A percentile compares a stretch with the other conserved stretches of the same genome.
Conservation (phyloP, 768 basidiomycete species). For the Lactarius hatsudake region DNA sequence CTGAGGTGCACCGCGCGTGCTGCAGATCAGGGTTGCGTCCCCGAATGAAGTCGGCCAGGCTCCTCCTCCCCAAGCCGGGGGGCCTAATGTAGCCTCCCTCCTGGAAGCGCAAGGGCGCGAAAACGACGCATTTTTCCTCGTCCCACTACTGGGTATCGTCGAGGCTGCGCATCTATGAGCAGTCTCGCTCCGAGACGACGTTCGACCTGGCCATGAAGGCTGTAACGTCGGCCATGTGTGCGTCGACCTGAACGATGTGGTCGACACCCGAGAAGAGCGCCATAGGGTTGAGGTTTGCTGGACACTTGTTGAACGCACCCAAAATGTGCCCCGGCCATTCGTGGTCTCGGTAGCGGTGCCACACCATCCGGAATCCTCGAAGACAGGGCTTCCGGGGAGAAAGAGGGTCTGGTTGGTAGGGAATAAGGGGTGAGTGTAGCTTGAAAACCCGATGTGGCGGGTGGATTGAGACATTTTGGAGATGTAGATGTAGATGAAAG, state of each 20-base stretch:
- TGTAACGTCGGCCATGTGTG: neutral
- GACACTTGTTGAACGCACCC: neutral
- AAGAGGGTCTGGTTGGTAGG: neutral
- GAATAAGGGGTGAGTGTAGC: neutral
- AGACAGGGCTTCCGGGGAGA: neutral
- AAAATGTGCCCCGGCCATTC: neutral
- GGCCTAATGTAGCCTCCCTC: neutral
- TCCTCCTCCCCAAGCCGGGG: neutral
- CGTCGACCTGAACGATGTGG: neutral
- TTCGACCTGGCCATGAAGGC: neutral
- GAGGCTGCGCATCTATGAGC: too few species aligned
- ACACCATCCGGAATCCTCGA: conserved; percentile 2
- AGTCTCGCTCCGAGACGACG: neutral
- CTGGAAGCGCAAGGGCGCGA: neutral
- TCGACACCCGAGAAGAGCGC: neutral
- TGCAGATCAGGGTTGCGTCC: neutral
- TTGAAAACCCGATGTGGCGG: neutral
- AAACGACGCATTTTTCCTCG: neutral
- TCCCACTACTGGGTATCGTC: too few species aligned
- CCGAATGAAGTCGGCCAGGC: neutral
- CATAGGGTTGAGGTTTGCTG: neutral
- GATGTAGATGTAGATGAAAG: neutral
- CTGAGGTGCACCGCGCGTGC: neutral
- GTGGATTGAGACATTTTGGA: neutral
- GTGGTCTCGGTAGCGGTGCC: neutral